A percentile compares a stretch with the other conserved stretches of the same genome.
Conservation (phyloP, 306 rosid species). For the Astragalus glycyphyllos region DNA sequence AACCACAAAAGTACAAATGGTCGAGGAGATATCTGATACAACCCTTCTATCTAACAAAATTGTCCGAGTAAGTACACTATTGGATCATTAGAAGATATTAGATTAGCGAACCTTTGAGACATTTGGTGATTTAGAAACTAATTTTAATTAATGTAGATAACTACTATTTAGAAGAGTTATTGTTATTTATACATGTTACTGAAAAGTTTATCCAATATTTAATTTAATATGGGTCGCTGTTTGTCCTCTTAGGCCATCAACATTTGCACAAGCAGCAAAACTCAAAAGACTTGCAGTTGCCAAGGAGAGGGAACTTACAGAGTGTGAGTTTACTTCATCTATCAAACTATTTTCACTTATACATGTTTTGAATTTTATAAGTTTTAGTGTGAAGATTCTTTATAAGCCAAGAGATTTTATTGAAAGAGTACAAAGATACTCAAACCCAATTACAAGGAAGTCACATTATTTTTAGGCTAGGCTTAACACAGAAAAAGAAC, state of each 20-base stretch:
- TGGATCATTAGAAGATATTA: too few relatives aligned
- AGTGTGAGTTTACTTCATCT: conserved; percentile 59
- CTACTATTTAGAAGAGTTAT: neutral
- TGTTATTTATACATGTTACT: neutral
- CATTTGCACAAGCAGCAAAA: conserved; percentile 87
- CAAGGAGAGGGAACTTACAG: conserved; percentile 82
- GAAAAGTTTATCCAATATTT: neutral
- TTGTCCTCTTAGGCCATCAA: conserved; percentile 66
- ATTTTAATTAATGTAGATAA: neutral
- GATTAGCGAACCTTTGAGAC: neutral
- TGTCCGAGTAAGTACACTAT: too few relatives aligned
- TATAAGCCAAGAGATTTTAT: too few relatives aligned
- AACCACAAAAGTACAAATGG: too few relatives aligned
- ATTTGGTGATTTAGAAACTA: neutral
- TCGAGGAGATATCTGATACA: too few relatives aligned
- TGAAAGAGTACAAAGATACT: too few relatives aligned
- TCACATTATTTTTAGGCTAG: too few relatives aligned
- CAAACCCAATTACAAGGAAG: too few relatives aligned
- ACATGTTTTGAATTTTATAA: neutral
- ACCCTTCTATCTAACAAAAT: too few relatives aligned
- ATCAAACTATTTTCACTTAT: neutral
- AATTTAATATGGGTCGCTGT: neutral
- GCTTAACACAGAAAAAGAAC: too few relatives aligned
- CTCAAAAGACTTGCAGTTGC: conserved; percentile 72
- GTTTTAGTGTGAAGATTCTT: neutral